phyloP scores from a whole-genome alignment of 2,329 filamentous ascomycete species.

The Sporothrix curviconia region DNA sequence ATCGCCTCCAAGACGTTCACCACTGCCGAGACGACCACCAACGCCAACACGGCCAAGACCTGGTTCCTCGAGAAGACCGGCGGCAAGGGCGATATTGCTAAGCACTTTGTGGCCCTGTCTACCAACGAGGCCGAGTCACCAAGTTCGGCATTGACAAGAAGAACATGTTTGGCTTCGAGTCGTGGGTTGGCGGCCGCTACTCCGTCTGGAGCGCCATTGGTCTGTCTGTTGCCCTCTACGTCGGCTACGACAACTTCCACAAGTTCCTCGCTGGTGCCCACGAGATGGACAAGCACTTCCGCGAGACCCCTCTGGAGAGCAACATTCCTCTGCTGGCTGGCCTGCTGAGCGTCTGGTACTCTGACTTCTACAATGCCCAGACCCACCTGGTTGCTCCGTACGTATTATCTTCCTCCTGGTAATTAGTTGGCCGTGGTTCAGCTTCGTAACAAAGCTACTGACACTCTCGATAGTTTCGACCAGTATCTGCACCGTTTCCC shows the following conservation, averaged over 20 bases:
- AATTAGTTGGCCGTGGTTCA: background rate
- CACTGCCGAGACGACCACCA: conserved; percentile 93
- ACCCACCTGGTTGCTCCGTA: conserved; percentile 94
- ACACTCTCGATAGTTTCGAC: conserved; percentile 64
- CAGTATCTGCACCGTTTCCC: conserved; percentile 99
- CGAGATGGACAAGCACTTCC: conserved; percentile 98
- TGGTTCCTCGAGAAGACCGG: conserved; percentile 86
- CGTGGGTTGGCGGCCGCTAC: conserved; percentile 97
- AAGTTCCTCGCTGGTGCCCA: conserved; percentile 91
- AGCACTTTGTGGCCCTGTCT: conserved; percentile 97
- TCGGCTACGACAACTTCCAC: conserved; percentile 96
- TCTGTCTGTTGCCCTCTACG: conserved; percentile 86
- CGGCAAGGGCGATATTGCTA: conserved; percentile 80
- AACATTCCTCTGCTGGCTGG: conserved; percentile 93
- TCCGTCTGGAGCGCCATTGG: conserved; percentile 99
- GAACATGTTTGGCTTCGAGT: conserved; percentile 99
- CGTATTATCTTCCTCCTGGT: conserved; percentile 32
- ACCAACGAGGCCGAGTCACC: conserved; percentile 93
- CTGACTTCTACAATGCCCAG: conserved; percentile 96
- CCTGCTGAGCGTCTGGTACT: conserved; percentile 96
- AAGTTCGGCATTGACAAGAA: conserved; percentile 98
- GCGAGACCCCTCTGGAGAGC: conserved; percentile 78
- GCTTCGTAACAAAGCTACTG: background rate
- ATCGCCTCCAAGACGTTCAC: conserved; percentile 99
- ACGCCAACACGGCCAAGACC: conserved; percentile 91